Conservation (phyloP, 2,329 filamentous ascomycete genomes). For the Lecanoromycetidae sp. region DNA sequence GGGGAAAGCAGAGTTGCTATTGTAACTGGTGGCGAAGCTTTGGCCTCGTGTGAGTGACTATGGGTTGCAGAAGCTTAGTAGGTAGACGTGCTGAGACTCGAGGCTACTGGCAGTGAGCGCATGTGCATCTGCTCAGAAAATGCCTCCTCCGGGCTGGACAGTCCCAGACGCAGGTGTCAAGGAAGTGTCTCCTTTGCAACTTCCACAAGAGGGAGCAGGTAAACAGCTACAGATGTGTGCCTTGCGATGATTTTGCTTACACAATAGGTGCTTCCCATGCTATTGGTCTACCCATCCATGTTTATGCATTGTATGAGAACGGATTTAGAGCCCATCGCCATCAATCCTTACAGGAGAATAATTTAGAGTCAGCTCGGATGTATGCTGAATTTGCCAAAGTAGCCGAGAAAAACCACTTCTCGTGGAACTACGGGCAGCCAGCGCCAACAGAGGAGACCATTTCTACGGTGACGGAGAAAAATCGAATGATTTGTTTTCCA, state of each 20-base stretch:
- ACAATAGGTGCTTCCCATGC: conserved; percentile 44
- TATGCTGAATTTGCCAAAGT: conserved; percentile 51
- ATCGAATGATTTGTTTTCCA: conserved; percentile 59
- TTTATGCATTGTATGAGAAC: conserved; percentile 58
- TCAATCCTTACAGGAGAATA: conserved; percentile 45
- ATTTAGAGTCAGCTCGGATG: conserved; percentile 45
- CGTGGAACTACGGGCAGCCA: conserved; percentile 45
- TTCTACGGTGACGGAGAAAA: conserved; percentile 41
- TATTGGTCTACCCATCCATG: conserved; percentile 52
- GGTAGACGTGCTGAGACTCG: neutral
- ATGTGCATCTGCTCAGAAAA: conserved; percentile 39
- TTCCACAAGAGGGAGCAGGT: neutral
- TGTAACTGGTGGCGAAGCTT: conserved; percentile 51
- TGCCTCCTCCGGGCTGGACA: conserved; percentile 51
- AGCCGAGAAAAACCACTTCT: conserved; percentile 39
- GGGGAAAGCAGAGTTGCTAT: conserved; percentile 46
- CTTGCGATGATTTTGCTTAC: too few species aligned
- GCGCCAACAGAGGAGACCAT: conserved; percentile 41
- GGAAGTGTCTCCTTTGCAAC: conserved; percentile 24
- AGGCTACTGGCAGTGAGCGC: conserved; percentile 29
- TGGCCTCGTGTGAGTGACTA: conserved; percentile 37
- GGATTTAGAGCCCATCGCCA: conserved; percentile 44
- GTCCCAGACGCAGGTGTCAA: conserved; percentile 32
- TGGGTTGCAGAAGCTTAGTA: neutral
- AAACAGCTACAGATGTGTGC: too few species aligned